Evolutionary conservation across 176 grass and related monocot genomes (phyloP), one percentile per base, ranked within the genome.

Genomic region (Typha latifolia): DNA sequence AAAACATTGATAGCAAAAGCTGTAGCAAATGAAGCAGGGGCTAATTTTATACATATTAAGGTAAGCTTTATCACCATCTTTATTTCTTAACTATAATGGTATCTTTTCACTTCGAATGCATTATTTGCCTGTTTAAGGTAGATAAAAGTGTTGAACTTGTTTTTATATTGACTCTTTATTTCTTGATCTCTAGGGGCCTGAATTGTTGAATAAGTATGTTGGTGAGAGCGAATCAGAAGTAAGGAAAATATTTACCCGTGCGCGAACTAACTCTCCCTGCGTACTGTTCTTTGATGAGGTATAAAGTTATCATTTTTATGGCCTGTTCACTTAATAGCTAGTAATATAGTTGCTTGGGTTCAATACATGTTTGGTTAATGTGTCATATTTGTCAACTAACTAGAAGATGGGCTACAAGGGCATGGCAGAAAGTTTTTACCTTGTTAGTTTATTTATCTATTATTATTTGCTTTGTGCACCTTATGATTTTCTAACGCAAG

Each of bases 1-100:
- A 97, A 97, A 97, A 97, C 94, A 62, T 75, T 97, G 51, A 92
- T 97, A 75, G 93, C 93, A 32, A 97, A 97, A 88, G 93, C 88
- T 57, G 89, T 97, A 76, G 93, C 93, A 26, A 87, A 97, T 78
- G 93, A 91, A 12, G 88, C 93, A 78, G 93, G 93, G 48, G 88
- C 93, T 68, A 97, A 78, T 77, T 97, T 97, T 82, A 97, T 97
- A 70, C 88, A 97, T 66, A 89, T 97, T 52, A 91, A 97, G 89
- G 89, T 97, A 52, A 47, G 12, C 23, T 62, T 53, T 71, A 69
- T 74, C 69, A 0, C 52, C 78, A 73, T 64, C 16, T 52, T 62
- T 81, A 66, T 67, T 32, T 68, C 47, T 61, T 49, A 10, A 53
- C 24, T 14, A 47, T 29, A 48, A 43, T n/a, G 20, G 20, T 18